Conservation (phyloP, 768 basidiomycete genomes). For the Amanita fuliginea region DNA sequence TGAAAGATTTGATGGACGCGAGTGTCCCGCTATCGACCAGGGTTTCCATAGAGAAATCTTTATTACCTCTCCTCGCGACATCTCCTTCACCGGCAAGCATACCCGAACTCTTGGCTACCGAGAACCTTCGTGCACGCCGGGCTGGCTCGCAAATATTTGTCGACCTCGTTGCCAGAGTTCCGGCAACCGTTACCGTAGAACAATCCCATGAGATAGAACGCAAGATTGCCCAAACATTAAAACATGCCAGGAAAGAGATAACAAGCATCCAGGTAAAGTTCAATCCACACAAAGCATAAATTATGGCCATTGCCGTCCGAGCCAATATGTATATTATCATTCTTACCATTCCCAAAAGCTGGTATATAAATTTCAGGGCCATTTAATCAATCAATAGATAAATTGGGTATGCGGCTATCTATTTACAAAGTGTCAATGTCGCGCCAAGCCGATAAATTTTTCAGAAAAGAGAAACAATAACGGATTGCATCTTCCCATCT, state of each 20-base stretch:
- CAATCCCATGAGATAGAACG: conserved; percentile 52
- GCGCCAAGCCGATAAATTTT: neutral
- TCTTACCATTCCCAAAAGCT: neutral
- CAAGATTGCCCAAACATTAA: conserved; percentile 45
- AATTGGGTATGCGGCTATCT: neutral
- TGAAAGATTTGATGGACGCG: conserved; percentile 78
- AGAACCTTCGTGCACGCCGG: conserved; percentile 58
- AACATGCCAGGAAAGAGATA: conserved; percentile 49
- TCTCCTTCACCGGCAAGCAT: conserved; percentile 12
- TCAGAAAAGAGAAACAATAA: conserved; percentile 46
- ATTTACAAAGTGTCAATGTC: neutral
- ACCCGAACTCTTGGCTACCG: conserved; percentile 31
- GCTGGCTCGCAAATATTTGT: conserved; percentile 77
- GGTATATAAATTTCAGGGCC: too few relatives aligned
- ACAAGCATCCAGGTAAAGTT: conserved; percentile 66
- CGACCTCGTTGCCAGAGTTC: conserved; percentile 70
- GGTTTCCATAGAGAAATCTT: conserved; percentile 37
- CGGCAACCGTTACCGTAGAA: conserved; percentile 41
- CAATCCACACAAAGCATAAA: conserved; percentile 8
- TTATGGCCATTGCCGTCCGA: neutral
- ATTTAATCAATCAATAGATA: neutral
- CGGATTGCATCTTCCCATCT: conserved; percentile 53
- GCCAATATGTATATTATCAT: neutral
- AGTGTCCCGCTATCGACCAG: conserved; percentile 53
- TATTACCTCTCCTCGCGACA: conserved; percentile 35